A percentile compares a stretch with the other conserved stretches of the same genome.
Conservation (phyloP, 1,139 yeast genomes). For the Debaryomyces coudertii region DNA sequence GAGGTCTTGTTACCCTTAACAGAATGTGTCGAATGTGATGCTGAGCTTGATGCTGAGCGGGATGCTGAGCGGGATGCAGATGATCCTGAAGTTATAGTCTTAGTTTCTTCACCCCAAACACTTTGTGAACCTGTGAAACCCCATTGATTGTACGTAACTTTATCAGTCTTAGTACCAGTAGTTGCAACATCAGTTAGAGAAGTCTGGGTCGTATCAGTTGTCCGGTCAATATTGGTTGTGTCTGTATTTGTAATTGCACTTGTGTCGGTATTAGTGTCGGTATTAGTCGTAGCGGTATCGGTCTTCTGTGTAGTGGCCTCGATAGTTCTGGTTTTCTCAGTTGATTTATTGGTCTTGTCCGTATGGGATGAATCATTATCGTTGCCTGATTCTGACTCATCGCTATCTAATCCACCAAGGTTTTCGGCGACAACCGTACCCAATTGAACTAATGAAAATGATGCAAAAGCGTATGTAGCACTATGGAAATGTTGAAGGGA, state of each 20-base stretch:
- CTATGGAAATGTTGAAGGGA: constrained; percentile 21
- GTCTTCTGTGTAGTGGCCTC: constrained; percentile 9
- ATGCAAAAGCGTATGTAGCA: constrained; percentile 15
- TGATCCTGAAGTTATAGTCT: constrained; percentile 16
- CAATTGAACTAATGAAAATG: constrained; percentile 18
- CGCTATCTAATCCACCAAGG: constrained; percentile 21
- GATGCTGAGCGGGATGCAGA: constrained; percentile 19
- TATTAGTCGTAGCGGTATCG: constrained; percentile 13
- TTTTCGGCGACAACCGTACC: constrained; percentile 16
- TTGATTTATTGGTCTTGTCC: constrained; percentile 1
- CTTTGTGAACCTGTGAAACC: constrained; percentile 49
- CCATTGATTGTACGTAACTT: constrained; percentile 41
- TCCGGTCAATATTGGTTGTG: constrained; percentile 13
- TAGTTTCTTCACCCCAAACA: constrained; percentile 31
- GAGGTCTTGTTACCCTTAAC: constrained; percentile 25
- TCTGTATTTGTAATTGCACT: constrained; percentile 16
- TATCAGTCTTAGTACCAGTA: constrained; percentile 13
- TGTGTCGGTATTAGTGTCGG: constrained; percentile 15
- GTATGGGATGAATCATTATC: constrained; percentile 3
- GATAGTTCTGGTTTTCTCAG: constrained; percentile 3
- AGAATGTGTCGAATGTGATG: constrained; percentile 18
- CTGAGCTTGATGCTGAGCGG: constrained; percentile 22
- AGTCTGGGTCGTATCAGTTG: constrained; percentile 8
- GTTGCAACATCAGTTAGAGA: constrained; percentile 13
- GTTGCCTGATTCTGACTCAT: constrained; percentile 4